Base-by-base conservation (phyloP, 306 rosid species). In the Spatholobus suberectus region DNA sequence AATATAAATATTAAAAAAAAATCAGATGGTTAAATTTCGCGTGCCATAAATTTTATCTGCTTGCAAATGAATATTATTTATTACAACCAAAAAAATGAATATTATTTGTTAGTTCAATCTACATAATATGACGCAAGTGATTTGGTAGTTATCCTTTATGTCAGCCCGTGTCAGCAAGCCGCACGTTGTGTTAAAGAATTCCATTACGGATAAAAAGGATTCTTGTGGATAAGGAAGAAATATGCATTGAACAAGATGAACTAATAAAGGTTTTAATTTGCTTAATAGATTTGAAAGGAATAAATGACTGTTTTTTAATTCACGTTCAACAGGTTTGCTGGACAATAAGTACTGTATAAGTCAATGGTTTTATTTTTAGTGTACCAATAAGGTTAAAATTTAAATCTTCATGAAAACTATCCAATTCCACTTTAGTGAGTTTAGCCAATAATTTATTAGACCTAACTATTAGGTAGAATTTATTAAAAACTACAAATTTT, bases 61-160 rank as follows among this genome's bases (percentile, higher is more conserved):
- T 49, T 38, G 76, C 10, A 2, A 54, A 13, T 27, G 70, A 20
- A 21, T 29, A 1, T 29, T 29, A n/a, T n/a, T n/a, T n/a, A n/a
- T n/a, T n/a, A n/a, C n/a, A n/a, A n/a, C n/a, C n/a, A n/a, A n/a
- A n/a, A n/a, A n/a, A n/a, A n/a, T n/a, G 2, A 29, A 29, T 29
- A 1, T 29, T 29, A 29, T 29, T 29, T 29, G 3, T 29, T 65
- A 65, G 29, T 34, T 51, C 35, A 66, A n/a, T 27, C 21, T 58
- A 34, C 24, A 55, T 54, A 54, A 17, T 75, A 69, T 69, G 74
- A 69, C 32, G 65, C 8, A 13, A 69, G 82, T 76, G 74, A 83
- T 69, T 58, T 59, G 47, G 82, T 83, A 15, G 82, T 77, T 77
- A 83, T 83, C 86, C 68, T 41, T 76, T 70, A 49, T 23, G 77